Evolutionary conservation across 2,329 filamentous ascomycete genomes (phyloP), one percentile per base, ranked within the genome.

Genomic region (Sclerotinia subarctica): DNA sequence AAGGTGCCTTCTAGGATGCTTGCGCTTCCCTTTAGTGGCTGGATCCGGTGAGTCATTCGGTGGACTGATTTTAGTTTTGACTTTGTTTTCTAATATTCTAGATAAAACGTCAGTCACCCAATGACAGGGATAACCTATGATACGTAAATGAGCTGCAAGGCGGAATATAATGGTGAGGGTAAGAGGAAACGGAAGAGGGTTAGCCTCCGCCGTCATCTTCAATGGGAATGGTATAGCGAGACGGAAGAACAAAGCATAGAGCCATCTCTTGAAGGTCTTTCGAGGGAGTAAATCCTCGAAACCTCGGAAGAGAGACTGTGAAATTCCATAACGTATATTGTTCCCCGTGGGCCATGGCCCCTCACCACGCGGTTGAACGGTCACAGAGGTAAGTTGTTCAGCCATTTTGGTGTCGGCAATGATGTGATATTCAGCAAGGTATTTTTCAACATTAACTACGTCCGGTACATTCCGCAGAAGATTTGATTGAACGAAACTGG

Each of bases 91-190:
- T 17, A 72, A 47, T 46, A 72, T 70, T 21, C 60, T 70, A 35
- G n/a, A 58, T 4, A 73, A 58, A 13, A 47, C 24, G 47, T 72
- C 69, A 17, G 69, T 69, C 8, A 73, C 47, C 70, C 69, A 72
- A 52, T 73, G 69, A n/a, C 67, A 66, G 11, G 69, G 70, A 47
- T 73, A 73, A 24, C 69, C 70, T 13, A 72, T 42, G 4, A 24
- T 42, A 8, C 46, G 47, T 2, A 72, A 58, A 53, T 71, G 66
- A 3, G 46, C 15, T 6, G 70, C 69, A 24, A 72, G 57, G 21
- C 57, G 68, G 42, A 70, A 69, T 38, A 69, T 15, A 17, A 69
- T 69, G 0, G 58, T 60, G 3, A 71, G 56, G 38, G 60, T 71
- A 3, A 70, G 51, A 1, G 67, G 68, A 2, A 67, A 67, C 49